Percentiles rank a stretch among this genome's conserved stretches.
Conservation (phyloP, 768 basidiomycete genomes). For the Pulveroboletus sp. region DNA sequence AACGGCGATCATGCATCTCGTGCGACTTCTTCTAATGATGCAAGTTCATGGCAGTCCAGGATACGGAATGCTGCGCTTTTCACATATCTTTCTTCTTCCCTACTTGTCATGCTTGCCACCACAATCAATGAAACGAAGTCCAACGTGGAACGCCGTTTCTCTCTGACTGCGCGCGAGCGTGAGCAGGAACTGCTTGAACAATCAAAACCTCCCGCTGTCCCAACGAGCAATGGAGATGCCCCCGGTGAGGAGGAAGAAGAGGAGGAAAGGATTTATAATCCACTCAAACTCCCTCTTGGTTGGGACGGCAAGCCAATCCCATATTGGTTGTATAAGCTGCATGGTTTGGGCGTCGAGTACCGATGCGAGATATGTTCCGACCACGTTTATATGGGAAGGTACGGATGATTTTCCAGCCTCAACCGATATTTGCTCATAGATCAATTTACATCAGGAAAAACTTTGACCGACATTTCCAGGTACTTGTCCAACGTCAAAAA, state of each 20-base stretch:
- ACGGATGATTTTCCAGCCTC: slow-evolving; percentile 18
- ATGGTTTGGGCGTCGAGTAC: slow-evolving; percentile 97
- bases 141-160: slow-evolving; percentile 94
- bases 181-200: slow-evolving; percentile 89
- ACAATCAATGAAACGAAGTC: slow-evolving; percentile 86
- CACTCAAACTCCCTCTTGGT: slow-evolving; percentile 90
- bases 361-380: slow-evolving; percentile 97
- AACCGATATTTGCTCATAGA: slow-evolving; percentile 13
- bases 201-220: slow-evolving; percentile 43
- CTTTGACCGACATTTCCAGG: slow-evolving; percentile 94
- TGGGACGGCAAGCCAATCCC: slow-evolving; percentile 99
- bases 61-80: slow-evolving; percentile 63
- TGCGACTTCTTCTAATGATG: slow-evolving; percentile 33
- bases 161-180: slow-evolving; percentile 94
- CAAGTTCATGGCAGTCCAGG: slow-evolving; percentile 39
- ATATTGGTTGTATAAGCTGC: slow-evolving; percentile 97
- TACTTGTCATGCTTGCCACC: slow-evolving; percentile 59
- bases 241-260: slow-evolving; percentile 84
- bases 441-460: slow-evolving; percentile 62
- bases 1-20: slow-evolving; percentile 26
- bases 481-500: slow-evolving; percentile 24
- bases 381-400: slow-evolving; percentile 95
- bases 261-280: slow-evolving; percentile 96
- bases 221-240: slow-evolving; percentile 40
- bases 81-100: slow-evolving; percentile 62